Conservation (phyloP, 192 early-diverging fungal species). For the Rhizophagus prolifer region DNA sequence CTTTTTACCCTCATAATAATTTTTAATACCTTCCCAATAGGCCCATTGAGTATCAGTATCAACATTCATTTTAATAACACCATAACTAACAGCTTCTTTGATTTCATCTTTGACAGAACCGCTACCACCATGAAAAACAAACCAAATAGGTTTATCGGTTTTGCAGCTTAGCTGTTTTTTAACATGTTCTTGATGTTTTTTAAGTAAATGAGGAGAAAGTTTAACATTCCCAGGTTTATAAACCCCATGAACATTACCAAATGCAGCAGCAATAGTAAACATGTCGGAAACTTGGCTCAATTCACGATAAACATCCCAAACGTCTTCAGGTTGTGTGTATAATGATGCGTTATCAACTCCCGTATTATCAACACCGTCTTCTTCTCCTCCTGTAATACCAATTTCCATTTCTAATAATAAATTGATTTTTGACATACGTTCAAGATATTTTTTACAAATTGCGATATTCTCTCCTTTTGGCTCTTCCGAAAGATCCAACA, state of each 20-base stretch:
- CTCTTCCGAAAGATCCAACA: constrained; percentile 96
- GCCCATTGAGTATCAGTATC: constrained; percentile 99
- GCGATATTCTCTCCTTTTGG: constrained; percentile 93
- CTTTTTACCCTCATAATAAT: constrained; percentile 88
- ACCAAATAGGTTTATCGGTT: constrained; percentile 80
- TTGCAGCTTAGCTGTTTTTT: constrained; percentile 60
- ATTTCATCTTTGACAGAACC: constrained; percentile 82
- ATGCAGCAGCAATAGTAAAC: constrained; percentile 96
- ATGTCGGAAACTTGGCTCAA: constrained; percentile 82
- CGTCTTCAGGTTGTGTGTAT: constrained; percentile 95
- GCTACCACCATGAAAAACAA: constrained; percentile 98
- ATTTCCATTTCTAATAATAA: constrained; percentile 97
- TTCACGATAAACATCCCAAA: constrained; percentile 91
- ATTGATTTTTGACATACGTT: constrained; percentile 87
- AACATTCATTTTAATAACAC: constrained; percentile 99
- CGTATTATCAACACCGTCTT: constrained; percentile 97
- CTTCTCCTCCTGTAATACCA: constrained; percentile 97
- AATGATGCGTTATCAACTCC: constrained; percentile 85
- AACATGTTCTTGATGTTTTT: constrained; percentile 86
- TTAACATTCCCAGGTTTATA: constrained; percentile 97
- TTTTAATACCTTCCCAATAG: constrained; percentile 84
- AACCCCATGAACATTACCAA: constrained; percentile 95
- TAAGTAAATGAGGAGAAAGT: constrained; percentile 88
- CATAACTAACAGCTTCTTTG: constrained; percentile 72
- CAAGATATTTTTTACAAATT: constrained; percentile 85